Evolutionary conservation across 352 stramenopile genomes (phyloP).

Genomic region (Lagenidium sp.): DNA sequence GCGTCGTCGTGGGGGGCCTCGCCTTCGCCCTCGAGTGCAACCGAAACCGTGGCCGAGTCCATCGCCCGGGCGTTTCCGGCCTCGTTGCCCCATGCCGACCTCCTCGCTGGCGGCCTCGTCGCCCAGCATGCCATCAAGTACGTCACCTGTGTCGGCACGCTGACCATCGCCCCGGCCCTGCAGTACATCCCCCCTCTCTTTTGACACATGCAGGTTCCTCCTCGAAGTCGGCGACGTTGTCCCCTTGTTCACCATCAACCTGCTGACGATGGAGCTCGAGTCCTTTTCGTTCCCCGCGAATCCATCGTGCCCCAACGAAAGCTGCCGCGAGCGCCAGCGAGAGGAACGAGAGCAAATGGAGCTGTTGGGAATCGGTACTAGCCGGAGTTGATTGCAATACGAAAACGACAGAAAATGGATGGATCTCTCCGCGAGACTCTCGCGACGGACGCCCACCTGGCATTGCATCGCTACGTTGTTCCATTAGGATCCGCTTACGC

Average conservation of each 20-base stretch:
- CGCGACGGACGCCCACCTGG: too few relatives aligned
- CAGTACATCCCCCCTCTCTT: too few relatives aligned
- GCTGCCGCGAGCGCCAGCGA: constrained; percentile 22
- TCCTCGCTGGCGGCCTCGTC: constrained; percentile 19
- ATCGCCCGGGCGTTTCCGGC: constrained; percentile 27
- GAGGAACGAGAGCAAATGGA: constrained; percentile 19
- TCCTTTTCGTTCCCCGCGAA: constrained; percentile 25
- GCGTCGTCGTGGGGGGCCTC: background rate
- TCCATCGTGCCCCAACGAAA: constrained; percentile 10
- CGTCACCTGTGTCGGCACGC: background rate
- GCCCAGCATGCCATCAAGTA: constrained; percentile 27
- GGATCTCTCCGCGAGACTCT: too few relatives aligned
- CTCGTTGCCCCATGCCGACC: constrained; percentile 24
- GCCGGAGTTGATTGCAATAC: too few relatives aligned
- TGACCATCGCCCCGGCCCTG: too few relatives aligned
- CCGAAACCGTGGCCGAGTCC: constrained; percentile 21
- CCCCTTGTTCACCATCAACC: constrained; percentile 25
- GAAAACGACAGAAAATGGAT: too few relatives aligned
- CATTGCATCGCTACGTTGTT: background rate
- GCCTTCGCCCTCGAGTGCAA: background rate
- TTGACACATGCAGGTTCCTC: constrained; percentile 24
- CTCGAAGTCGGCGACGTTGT: constrained; percentile 27
- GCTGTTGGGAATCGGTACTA: too few relatives aligned
- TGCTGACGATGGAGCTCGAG: constrained; percentile 26
- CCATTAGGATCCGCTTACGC: background rate